These are phyloP conservation scores for Aureobasidium uvarum DNA, from an alignment of 2,329 filamentous ascomycete genomes.

Conservation along the genomic window DNA sequence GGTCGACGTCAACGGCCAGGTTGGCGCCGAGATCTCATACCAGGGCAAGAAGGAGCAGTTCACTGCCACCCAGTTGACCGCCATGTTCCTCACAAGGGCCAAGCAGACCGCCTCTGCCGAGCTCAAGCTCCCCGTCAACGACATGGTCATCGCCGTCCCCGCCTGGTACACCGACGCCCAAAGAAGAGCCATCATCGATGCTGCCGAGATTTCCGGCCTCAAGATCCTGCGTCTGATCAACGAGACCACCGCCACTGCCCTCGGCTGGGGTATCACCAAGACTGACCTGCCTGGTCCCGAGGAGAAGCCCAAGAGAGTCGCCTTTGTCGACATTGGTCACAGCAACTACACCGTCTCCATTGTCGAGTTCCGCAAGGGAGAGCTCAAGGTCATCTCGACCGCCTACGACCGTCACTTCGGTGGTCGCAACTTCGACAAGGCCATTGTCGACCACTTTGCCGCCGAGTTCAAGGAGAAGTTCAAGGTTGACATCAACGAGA, in stretches of 20 bases:
- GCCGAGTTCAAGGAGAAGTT: conserved; percentile 97
- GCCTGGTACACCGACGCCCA: conserved; percentile 97
- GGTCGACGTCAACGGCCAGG: conserved; percentile 88
- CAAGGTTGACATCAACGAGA: conserved; percentile 91
- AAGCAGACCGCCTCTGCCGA: conserved; percentile 83
- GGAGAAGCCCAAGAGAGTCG: conserved; percentile 87
- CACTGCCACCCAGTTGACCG: conserved; percentile 87
- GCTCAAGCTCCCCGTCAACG: conserved; percentile 85
- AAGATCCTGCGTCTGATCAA: conserved; percentile 95
- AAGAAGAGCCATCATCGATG: conserved; percentile 84
- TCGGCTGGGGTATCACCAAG: conserved; percentile 98
- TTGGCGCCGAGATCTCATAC: conserved; percentile 91
- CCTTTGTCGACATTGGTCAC: conserved; percentile 93
- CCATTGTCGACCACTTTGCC: conserved; percentile 89
- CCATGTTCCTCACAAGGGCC: conserved; percentile 95
- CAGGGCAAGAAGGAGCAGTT: conserved; percentile 94
- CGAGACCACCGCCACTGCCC: conserved; percentile 92
- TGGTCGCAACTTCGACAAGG: conserved; percentile 95
- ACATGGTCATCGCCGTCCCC: conserved; percentile 91
- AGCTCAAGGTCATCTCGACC: conserved; percentile 89
- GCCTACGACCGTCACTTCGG: conserved; percentile 95
- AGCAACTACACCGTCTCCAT: conserved; percentile 93
- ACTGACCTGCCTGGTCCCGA: conserved; percentile 83
- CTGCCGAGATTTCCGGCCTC: conserved; percentile 87
- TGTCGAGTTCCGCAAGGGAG: conserved; percentile 96